phyloP scores from a whole-genome alignment of 2,329 filamentous ascomycete species.

The Neobulgaria alba region DNA sequence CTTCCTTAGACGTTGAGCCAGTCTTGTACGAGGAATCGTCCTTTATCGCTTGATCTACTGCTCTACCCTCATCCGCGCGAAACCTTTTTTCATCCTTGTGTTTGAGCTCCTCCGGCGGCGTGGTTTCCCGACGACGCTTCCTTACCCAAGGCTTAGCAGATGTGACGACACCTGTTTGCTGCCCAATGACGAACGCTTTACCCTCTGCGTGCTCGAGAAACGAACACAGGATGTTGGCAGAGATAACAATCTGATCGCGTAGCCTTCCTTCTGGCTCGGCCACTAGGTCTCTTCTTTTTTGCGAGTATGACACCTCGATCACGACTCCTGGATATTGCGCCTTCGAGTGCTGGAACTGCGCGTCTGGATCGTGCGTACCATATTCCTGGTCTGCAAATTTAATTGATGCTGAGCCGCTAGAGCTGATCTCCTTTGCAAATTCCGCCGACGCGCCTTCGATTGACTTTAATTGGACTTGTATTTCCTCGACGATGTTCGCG shows the following conservation, averaged over 20 bases:
- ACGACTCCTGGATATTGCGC: conserved; percentile 19
- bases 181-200: not conserved
- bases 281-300: conserved; percentile 23
- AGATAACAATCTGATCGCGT: not conserved
- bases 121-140: not conserved
- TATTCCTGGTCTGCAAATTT: conserved; percentile 10
- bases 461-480: conserved; percentile 5
- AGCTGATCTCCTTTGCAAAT: conserved; percentile 13
- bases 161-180: not conserved
- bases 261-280: not conserved
- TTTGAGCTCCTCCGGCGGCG: not conserved
- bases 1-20: not conserved
- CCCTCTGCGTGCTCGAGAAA: not conserved
- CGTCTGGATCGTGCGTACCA: conserved; percentile 15
- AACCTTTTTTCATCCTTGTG: not conserved
- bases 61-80: not conserved
- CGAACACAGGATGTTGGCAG: not conserved
- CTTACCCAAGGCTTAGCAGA: not conserved
- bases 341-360: conserved; percentile 12
- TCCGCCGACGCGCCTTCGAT: conserved; percentile 10
- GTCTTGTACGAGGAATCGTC: not conserved
- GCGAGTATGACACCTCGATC: conserved; percentile 25
- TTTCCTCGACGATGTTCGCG: conserved; percentile 9
- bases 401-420: conserved; percentile 13
- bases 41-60: not conserved